A percentile compares a stretch with the other conserved stretches of the same genome.
phyloP scores from a whole-genome alignment of 495 filamentous ascomycete genomes.

The Penicillium antarcticum region DNA sequence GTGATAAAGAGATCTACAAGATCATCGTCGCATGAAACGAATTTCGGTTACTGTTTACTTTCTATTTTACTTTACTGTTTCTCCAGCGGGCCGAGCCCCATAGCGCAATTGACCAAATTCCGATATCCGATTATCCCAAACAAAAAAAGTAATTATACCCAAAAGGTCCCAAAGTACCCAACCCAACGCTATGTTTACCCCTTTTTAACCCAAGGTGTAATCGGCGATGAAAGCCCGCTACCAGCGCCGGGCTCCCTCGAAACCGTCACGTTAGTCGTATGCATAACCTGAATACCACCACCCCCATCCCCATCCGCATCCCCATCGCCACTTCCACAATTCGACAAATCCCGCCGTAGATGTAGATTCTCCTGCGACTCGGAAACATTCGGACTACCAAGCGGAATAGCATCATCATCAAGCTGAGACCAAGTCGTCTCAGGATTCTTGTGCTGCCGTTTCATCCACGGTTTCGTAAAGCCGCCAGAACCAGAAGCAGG shows the following conservation, averaged over 20 bases:
- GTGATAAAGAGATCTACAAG: no score
- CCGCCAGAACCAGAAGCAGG: no score
- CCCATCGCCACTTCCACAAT: not conserved
- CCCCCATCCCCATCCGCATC: no score
- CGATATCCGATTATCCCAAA: no score
- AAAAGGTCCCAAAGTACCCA: no score
- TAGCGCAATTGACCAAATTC: no score
- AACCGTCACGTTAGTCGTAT: not conserved
- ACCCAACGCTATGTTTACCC: not conserved
- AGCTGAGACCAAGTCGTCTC: conserved; percentile 2
- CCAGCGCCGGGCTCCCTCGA: not conserved
- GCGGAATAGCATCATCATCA: conserved; percentile 1
- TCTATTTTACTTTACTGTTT: no score
- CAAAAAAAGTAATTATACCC: no score
- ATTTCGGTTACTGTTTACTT: no score
- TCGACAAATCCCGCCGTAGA: not conserved
- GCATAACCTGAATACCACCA: not conserved
- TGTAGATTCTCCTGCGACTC: conserved; percentile 1
- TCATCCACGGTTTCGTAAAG: not conserved
- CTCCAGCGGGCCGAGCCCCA: no score
- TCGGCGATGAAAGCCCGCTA: not conserved
- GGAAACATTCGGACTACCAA: not conserved
- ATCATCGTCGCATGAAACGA: no score
- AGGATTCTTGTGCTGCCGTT: not conserved
- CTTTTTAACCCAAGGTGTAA: not conserved